Conservation (phyloP, 2,329 filamentous ascomycete genomes). For the Parasarocladium wereldwijsianum region DNA sequence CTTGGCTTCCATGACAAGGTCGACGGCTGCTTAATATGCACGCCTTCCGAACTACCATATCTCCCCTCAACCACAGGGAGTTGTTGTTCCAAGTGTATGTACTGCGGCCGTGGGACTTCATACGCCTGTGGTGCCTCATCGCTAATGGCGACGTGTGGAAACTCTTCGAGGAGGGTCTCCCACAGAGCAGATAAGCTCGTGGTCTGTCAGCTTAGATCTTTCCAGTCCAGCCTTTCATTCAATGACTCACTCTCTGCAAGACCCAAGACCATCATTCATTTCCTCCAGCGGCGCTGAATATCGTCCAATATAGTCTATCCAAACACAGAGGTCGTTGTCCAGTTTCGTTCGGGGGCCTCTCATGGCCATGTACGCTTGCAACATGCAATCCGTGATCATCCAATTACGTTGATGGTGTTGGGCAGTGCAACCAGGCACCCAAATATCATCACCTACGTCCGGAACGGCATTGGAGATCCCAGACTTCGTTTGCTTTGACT, state of each 20-base stretch:
- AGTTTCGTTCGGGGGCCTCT: constrained; percentile 13
- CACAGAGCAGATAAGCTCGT: background rate
- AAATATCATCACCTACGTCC: too few species aligned
- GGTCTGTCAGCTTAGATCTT: background rate
- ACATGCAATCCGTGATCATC: constrained; percentile 11
- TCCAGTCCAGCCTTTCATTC: too few species aligned
- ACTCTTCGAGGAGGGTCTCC: background rate
- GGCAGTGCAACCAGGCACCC: constrained; percentile 3
- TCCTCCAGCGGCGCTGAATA: background rate
- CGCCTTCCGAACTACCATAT: background rate
- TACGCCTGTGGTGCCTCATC: background rate
- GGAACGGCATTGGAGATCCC: too few species aligned
- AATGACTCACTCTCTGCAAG: background rate
- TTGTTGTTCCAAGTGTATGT: constrained; percentile 1
- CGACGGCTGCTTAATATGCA: background rate
- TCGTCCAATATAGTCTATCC: constrained; percentile 9
- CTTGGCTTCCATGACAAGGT: background rate
- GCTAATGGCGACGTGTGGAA: background rate
- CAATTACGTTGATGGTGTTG: constrained; percentile 7
- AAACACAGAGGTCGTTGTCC: constrained; percentile 13
- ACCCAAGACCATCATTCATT: background rate
- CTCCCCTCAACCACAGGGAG: too few species aligned
- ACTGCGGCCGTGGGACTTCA: background rate
- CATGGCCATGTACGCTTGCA: constrained; percentile 19
- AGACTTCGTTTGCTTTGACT: too few species aligned